Percentiles rank a stretch among this genome's conserved stretches.
Conservation (phyloP, 495 filamentous ascomycete species). For the Penicillium simplicissimum region DNA sequence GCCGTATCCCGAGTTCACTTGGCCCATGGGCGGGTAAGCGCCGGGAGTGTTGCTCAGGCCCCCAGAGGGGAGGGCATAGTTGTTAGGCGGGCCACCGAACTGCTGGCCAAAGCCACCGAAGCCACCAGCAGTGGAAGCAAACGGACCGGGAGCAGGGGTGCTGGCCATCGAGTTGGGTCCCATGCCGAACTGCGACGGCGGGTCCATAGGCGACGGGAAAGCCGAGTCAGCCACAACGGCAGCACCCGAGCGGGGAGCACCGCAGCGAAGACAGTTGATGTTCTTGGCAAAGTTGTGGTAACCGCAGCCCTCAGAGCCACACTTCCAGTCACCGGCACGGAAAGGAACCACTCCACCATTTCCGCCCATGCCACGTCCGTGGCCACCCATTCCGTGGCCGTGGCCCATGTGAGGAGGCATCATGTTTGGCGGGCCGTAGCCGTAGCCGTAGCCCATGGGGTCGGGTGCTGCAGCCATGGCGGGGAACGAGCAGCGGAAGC, state of each 20-base stretch:
- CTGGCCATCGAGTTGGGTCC: slow-evolving; percentile 79
- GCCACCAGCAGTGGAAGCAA: slow-evolving; percentile 69
- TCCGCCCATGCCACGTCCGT: slow-evolving; percentile 70
- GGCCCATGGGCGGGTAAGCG: slow-evolving; percentile 76
- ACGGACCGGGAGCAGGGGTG: slow-evolving; percentile 80
- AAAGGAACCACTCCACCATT: slow-evolving; percentile 91
- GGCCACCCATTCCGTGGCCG: slow-evolving; percentile 70
- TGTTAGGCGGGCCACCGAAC: slow-evolving; percentile 85
- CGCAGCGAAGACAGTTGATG: slow-evolving; percentile 93
- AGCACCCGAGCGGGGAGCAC: slow-evolving; percentile 88
- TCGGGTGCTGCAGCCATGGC: slow-evolving; percentile 79
- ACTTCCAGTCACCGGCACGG: slow-evolving; percentile 98
- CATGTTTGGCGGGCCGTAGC: slow-evolving; percentile 77
- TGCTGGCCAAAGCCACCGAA: slow-evolving; percentile 81
- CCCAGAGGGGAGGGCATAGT: slow-evolving; percentile 84
- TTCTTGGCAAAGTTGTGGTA: slow-evolving; percentile 99
- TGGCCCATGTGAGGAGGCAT: slow-evolving; percentile 82
- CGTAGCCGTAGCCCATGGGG: slow-evolving; percentile 72
- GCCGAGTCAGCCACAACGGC: slow-evolving; percentile 92
- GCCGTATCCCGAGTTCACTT: slow-evolving; percentile 70
- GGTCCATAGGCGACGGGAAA: slow-evolving; percentile 88
- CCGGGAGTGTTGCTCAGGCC: slow-evolving; percentile 74
- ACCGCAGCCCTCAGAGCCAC: slow-evolving; percentile 93
- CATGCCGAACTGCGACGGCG: slow-evolving; percentile 75
- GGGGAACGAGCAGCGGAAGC: slow-evolving; percentile 98